Conservation (phyloP, 371 early-diverging fungal species). For the Mortierella sp. region DNA sequence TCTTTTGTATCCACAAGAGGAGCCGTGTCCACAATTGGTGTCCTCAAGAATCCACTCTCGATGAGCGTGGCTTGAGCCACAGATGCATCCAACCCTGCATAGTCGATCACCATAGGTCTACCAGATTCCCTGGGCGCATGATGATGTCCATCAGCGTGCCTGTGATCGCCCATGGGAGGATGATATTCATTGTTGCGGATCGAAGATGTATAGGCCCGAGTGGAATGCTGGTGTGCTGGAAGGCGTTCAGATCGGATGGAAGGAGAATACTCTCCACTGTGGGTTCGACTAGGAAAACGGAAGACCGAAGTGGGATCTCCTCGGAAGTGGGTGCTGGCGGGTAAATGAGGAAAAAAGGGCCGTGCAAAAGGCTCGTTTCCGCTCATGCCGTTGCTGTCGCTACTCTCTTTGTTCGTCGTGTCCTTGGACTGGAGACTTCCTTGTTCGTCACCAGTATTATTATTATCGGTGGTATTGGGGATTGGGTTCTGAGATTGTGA, state of each 20-base stretch:
- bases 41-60: constrained; percentile 18
- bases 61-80: constrained; percentile 27
- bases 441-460: too few relatives aligned
- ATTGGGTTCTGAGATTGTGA: too few relatives aligned
- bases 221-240: constrained; percentile 25
- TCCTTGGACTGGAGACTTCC: too few relatives aligned
- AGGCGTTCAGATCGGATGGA: constrained; percentile 24
- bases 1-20: not conserved
- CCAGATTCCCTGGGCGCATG: not conserved
- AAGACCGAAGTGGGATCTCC: constrained; percentile 14
- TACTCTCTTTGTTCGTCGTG: not conserved
- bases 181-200: constrained; percentile 23
- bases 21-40: constrained; percentile 2
- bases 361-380: constrained; percentile 3
- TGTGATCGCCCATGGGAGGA: constrained; percentile 29
- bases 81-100: constrained; percentile 39
- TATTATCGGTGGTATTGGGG: too few relatives aligned
- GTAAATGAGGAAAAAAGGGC: constrained; percentile 12
- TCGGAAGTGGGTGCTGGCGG: constrained; percentile 11
- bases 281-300: constrained; percentile 7
- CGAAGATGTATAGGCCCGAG: constrained; percentile 20
- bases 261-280: constrained; percentile 23
- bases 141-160: constrained; percentile 8
- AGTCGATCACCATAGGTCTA: constrained; percentile 30
- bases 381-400: not conserved